Evolutionary conservation across 2,329 filamentous ascomycete genomes (phyloP).

Genomic region (Thielaviopsis euricoi): DNA sequence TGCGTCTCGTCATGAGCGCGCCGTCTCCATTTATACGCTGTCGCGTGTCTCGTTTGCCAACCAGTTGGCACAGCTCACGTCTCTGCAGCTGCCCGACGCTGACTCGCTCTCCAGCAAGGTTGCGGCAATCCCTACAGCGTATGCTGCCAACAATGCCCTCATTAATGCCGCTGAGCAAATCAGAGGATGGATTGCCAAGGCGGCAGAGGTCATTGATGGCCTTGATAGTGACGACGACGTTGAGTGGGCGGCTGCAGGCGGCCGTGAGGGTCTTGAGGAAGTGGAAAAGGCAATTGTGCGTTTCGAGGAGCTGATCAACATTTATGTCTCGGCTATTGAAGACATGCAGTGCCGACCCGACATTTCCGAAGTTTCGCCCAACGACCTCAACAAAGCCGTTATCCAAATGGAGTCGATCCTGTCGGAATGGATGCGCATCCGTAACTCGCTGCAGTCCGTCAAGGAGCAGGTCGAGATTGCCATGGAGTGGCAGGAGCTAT

Average conservation of each 20-base stretch:
- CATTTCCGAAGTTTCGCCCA: slow-evolving; percentile 51
- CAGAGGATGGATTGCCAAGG: slow-evolving; percentile 82
- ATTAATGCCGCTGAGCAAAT: slow-evolving; percentile 86
- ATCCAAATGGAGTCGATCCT: slow-evolving; percentile 81
- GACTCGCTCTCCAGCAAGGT: slow-evolving; percentile 70
- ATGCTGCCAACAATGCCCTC: slow-evolving; percentile 67
- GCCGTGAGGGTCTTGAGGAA: slow-evolving; percentile 60
- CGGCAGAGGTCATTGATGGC: slow-evolving; percentile 72
- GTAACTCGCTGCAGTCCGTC: slow-evolving; percentile 57
- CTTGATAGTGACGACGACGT: slow-evolving; percentile 93
- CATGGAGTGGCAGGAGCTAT: slow-evolving; percentile 98
- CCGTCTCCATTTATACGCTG: slow-evolving; percentile 84
- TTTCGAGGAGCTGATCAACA: slow-evolving; percentile 79
- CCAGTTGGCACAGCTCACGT: slow-evolving; percentile 82
- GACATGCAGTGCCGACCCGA: slow-evolving; percentile 68
- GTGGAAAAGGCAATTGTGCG: slow-evolving; percentile 59
- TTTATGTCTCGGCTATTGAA: slow-evolving; percentile 90
- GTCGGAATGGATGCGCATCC: slow-evolving; percentile 69
- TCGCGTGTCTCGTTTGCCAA: slow-evolving; percentile 85
- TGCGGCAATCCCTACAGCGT: slow-evolving; percentile 66
- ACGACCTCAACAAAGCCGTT: slow-evolving; percentile 60
- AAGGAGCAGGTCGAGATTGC: slow-evolving; percentile 89
- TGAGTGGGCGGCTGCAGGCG: slow-evolving; percentile 86
- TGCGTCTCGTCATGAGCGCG: slow-evolving; percentile 47
- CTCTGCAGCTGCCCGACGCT: slow-evolving; percentile 75